Evolutionary conservation across 1,284 basidiomycete genomes (phyloP).

Genomic region (Caloboletus inedulis): DNA sequence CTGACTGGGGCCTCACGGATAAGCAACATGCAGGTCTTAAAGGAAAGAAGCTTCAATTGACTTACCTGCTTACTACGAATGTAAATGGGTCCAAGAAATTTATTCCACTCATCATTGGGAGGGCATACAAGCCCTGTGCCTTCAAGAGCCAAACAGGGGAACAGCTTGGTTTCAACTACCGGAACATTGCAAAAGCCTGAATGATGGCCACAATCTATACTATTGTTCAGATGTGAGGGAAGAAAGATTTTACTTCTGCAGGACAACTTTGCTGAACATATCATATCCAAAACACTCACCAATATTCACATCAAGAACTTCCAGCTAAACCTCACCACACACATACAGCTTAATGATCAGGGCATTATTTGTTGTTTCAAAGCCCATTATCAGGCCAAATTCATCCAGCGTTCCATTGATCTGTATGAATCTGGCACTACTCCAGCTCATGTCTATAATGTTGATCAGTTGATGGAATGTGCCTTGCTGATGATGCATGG

Average conservation of each 20-base stretch:
- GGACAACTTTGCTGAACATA: constrained; percentile 6
- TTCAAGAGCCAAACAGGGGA: constrained; percentile 18
- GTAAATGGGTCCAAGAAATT: constrained; percentile 22
- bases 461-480: constrained; percentile 36
- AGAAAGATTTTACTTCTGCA: constrained; percentile 3
- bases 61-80: constrained; percentile 22
- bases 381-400: neutral
- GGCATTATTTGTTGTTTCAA: constrained; percentile 6
- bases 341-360: constrained; percentile 2
- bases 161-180: constrained; percentile 26
- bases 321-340: neutral
- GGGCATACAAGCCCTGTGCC: constrained; percentile 15
- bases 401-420: neutral
- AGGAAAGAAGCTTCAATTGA: constrained; percentile 8
- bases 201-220: too few relatives aligned
- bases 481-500: constrained; percentile 19
- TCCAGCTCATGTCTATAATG: constrained; percentile 31
- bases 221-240: too few relatives aligned
- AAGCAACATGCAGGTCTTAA: neutral
- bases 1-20: too few relatives aligned
- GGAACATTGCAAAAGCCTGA: constrained; percentile 27
- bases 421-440: constrained; percentile 28
- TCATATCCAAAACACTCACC: neutral
- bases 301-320: neutral
- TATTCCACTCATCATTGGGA: constrained; percentile 25